Conservation (phyloP, 2,329 filamentous ascomycete genomes). For the Cordyceps tenuipes region DNA sequence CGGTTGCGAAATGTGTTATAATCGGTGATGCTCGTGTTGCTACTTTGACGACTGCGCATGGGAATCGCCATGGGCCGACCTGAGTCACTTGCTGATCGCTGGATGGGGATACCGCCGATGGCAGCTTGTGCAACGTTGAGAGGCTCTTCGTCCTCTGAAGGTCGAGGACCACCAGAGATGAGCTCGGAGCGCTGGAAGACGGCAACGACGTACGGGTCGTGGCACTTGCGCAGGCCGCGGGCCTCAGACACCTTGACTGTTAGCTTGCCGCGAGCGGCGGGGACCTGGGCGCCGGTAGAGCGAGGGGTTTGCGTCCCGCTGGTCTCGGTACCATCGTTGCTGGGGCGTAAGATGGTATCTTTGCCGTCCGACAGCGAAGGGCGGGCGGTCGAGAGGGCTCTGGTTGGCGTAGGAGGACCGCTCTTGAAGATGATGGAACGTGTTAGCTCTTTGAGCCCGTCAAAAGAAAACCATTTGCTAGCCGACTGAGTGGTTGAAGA, state of each 20-base stretch:
- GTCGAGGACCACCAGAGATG: constrained; percentile 77
- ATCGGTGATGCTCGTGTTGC: constrained; percentile 78
- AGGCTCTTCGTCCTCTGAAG: constrained; percentile 52
- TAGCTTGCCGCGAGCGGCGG: constrained; percentile 74
- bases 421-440: constrained; percentile 69
- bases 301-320: constrained; percentile 47
- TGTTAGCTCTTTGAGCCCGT: constrained; percentile 82
- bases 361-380: constrained; percentile 41
- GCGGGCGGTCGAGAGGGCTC: constrained; percentile 64
- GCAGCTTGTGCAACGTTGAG: constrained; percentile 37
- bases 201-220: constrained; percentile 89
- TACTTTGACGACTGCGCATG: constrained; percentile 94
- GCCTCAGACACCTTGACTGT: constrained; percentile 84
- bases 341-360: constrained; percentile 29
- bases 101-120: constrained; percentile 50
- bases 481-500: constrained; percentile 31
- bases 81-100: constrained; percentile 69
- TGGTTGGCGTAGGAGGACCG: constrained; percentile 81
- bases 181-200: constrained; percentile 96
- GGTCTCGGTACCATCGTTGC: constrained; percentile 35
- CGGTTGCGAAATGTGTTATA: constrained; percentile 52
- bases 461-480: constrained; percentile 53
- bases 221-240: constrained; percentile 69
- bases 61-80: constrained; percentile 86
- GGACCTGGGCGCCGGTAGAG: constrained; percentile 52